Base-by-base conservation (phyloP, 495 filamentous ascomycete species). In the Podospora conica region DNA sequence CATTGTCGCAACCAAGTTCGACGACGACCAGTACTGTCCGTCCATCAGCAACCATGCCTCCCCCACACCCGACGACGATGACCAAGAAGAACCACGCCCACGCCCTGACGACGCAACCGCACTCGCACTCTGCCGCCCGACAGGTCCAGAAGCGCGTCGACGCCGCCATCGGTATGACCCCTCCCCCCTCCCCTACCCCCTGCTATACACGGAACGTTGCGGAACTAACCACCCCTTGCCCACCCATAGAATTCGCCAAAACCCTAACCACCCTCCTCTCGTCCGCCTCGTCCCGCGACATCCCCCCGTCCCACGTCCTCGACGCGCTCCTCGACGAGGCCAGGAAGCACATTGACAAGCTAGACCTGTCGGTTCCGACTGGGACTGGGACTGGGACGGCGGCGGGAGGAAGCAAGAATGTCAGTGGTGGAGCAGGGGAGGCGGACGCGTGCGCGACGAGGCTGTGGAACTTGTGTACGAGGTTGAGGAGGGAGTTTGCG, bases 401-500 rank as follows among this genome's bases (percentile, higher is more conserved):
- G 25, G 40, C 4, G 15, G 15, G 0, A n/a, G 40, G 40, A 2
- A 48, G 70, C 53, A 62, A 28, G 3, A 64, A 66, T 33, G 18
- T 57, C 18, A 55, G 54, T 7, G 61, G 66, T 12, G 2, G 69
- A 53, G 67, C 68, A 40, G 67, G 71, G 1, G 83, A 85, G 40
- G 76, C 88, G n/a, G 86, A 89, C 58, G 68, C 60, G 23, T 66
- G 75, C 11, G 88, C 84, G 3, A 84, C 81, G 8, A 77, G 76
- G 29, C 73, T 92, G 23, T 93, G 90, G 90, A 93, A 94, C 69
- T 68, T 86, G 20, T 84, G 86, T 61, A 87, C 85, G 4, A 80
- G 83, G 9, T 69, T 87, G 25, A 73, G 70, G 58, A 77, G 80
- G 53, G 72, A 74, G 18, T 60, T 62, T 28, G 29, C 58, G 12